Base-by-base conservation (phyloP, 192 early-diverging fungal genomes). In the Coemansia sp. region DNA sequence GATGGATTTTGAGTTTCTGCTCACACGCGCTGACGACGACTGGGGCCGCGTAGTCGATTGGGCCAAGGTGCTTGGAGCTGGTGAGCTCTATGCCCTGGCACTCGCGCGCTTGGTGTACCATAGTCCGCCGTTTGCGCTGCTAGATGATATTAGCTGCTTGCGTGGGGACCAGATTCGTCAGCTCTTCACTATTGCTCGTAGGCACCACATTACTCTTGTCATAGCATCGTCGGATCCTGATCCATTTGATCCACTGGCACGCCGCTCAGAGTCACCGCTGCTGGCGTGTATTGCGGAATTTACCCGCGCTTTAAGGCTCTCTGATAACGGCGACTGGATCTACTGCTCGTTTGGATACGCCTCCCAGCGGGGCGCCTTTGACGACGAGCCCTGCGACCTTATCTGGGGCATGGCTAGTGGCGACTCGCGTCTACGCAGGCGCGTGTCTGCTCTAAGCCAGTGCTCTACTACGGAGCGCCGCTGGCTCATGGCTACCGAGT, bases 391-490 rank as follows among this genome's bases (percentile, higher is more conserved):
- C 61, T 57, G 43, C 34, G 34, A 47, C 36, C 68, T 52, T 61
- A 47, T 72, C 38, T 77, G 75, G 75, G 59, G 43, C 6, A 45
- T 45, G 43, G 43, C 43, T 8, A 20, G 43, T 45, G 43, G 39
- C 5, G 39, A 45, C 43, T 45, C 43, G 1, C 43, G 43, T 18
- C n/a, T 45, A 18, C 43, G 43, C 18, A 21, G 43, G 2, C 68
- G 77, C 14, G 64, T 73, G 13, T 80, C 77, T 36, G 68, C 77
- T 25, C 66, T 80, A 35, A 80, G 77, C 62, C 77, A 80, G 69
- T 80, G 77, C 63, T 75, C 77, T 25, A 80, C 77, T 4, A 80
- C 77, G 10, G 77, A 80, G 69, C 68, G 77, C 28, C 77, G 68
- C 59, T 80, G 77, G 77, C 69, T 70, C 45, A 61, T 53, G 62